Evolutionary conservation across 2,329 filamentous ascomycete species (phyloP), one percentile per base, ranked within the genome.

Genomic region (Fusarium albosuccineum): DNA sequence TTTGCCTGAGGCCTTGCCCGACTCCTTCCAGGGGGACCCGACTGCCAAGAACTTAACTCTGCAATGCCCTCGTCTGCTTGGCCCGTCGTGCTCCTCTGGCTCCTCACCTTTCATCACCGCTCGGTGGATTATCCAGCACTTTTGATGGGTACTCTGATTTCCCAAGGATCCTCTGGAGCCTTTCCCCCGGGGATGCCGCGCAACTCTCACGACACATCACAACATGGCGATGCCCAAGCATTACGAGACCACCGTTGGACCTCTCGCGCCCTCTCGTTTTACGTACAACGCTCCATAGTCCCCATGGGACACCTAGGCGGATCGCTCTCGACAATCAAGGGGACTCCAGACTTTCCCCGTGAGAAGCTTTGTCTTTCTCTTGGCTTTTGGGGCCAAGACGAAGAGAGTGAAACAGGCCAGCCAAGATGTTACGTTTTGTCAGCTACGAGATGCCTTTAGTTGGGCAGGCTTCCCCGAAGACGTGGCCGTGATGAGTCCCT

Each of bases 251-350:
- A 39, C 16, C 60, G 34, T 46, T 45, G 50, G 29, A 34, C 45
- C 30, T 52, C 49, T 48, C 29, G 45, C 17, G 29, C 44, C 53
- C 57, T 45, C 27, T 50, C 45, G 37, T 60, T 52, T 70, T 72
- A 72, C 70, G 70, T 72, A 72, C 70, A 72, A 68, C 37, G 66
- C 60, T 65, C 50, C 57, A 16, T 61, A 53, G 56, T 67, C 63
- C 70, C 70, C 70, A 53, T 68, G 67, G 70, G 70, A 72, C 58
- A 67, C 16, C 64, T 64, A 59, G 62, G 45, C 44, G 60, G 53
- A 50, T 62, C 40, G 40, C 40, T 48, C 55, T 56, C 50, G 49
- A 55, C 34, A 59, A 33, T 9, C 30, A 33, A 59, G 57, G 66
- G 66, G 56, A 29, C 67, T 72, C 65, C 70, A 71, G 65, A 64